Percentiles rank a stretch among this genome's conserved stretches.
phyloP scores from a whole-genome alignment of 176 grass and related monocot genomes.

The Carex myosuroides region DNA sequence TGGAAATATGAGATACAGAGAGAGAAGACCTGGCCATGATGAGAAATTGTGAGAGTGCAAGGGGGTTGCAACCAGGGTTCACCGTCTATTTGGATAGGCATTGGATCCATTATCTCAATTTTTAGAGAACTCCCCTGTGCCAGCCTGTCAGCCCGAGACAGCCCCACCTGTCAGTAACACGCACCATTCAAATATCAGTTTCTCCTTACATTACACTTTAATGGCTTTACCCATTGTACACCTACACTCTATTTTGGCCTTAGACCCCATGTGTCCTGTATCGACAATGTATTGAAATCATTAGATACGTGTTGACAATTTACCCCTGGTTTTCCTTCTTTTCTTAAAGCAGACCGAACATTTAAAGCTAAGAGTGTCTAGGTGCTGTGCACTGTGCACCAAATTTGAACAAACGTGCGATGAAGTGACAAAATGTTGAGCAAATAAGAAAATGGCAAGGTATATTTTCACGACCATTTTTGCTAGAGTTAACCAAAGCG shows the following conservation, averaged over 20 bases:
- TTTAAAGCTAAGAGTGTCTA: neutral
- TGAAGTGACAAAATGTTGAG: neutral
- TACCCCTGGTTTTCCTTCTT: neutral
- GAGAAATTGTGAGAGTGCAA: constrained; percentile 71
- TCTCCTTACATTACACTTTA: neutral
- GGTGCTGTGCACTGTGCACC: neutral
- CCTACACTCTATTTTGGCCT: neutral
- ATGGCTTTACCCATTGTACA: neutral
- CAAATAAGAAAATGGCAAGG: neutral
- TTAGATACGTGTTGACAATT: neutral
- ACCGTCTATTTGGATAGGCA: constrained; percentile 91
- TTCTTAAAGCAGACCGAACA: neutral
- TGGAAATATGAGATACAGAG: neutral
- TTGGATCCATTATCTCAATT: constrained; percentile 42
- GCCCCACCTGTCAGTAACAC: constrained; percentile 48
- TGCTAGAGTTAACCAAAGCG: neutral
- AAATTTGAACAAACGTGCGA: neutral
- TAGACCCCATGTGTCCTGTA: neutral
- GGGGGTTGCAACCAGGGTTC: constrained; percentile 78
- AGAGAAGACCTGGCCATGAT: constrained; percentile 54
- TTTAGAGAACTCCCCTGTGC: constrained; percentile 73
- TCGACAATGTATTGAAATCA: constrained; percentile 6
- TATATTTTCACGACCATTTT: neutral
- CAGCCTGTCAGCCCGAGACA: constrained; percentile 65
- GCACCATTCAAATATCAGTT: neutral